phyloP scores from a whole-genome alignment of 2,329 filamentous ascomycete species.

The Penicillium sp. region DNA sequence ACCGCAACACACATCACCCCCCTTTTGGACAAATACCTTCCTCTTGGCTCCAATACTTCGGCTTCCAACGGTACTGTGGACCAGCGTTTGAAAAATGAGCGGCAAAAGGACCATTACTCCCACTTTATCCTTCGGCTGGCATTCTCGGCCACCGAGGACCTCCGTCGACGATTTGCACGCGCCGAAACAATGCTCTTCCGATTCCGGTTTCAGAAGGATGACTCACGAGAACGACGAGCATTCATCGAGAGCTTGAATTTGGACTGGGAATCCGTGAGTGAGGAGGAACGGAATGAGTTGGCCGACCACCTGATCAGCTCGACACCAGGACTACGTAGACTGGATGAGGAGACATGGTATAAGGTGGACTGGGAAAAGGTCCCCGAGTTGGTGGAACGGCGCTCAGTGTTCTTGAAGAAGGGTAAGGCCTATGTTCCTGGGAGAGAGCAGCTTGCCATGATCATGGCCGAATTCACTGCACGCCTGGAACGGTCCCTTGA shows the following conservation, averaged over 20 bases:
- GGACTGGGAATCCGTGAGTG: constrained; percentile 78
- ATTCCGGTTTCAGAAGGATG: constrained; percentile 76
- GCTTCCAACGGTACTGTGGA: constrained; percentile 51
- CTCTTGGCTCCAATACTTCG: constrained; percentile 74
- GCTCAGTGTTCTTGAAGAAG: constrained; percentile 71
- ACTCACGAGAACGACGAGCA: constrained; percentile 66
- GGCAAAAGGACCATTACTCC: constrained; percentile 94
- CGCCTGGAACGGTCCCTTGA: constrained; percentile 80
- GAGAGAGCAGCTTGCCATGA: constrained; percentile 83
- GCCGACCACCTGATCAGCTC: constrained; percentile 62
- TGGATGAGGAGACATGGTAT: constrained; percentile 86
- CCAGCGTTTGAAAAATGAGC: constrained; percentile 63
- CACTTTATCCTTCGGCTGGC: constrained; percentile 95
- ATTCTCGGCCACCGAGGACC: constrained; percentile 86
- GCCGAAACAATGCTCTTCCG: constrained; percentile 89
- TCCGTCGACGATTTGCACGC: constrained; percentile 80
- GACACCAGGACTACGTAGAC: constrained; percentile 48
- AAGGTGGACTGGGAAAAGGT: constrained; percentile 96
- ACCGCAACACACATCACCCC: constrained; percentile 81
- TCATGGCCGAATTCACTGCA: constrained; percentile 80
- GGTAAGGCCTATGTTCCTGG: constrained; percentile 92
- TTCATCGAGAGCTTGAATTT: constrained; percentile 79
- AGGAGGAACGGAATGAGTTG: constrained; percentile 74
- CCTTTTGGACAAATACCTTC: constrained; percentile 82
- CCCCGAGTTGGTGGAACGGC: constrained; percentile 80